Evolutionary conservation across 192 early-diverging fungal species (phyloP), one percentile per base, ranked within the genome.

Genomic region (Umbelopsis sp.): DNA sequence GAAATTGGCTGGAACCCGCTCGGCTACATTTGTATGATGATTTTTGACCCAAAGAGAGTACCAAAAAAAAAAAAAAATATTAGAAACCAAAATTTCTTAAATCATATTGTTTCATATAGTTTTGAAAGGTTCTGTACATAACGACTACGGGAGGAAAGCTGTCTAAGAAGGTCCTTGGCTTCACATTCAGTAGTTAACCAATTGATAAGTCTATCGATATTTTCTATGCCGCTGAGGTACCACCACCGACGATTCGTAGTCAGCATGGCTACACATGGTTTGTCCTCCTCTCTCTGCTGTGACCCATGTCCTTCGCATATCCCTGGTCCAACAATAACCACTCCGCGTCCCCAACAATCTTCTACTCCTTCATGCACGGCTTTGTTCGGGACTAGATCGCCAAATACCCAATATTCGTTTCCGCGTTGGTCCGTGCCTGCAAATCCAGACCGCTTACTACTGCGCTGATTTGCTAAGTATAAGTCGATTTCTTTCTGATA

Each of bases 201-300:
- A 15, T 61, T 22, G 25, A 35, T n/a, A 16, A 61, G 55, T 25
- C 7, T 61, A 61, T 61, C 55, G 55, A 61, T 61, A 61, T 61
- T 61, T 61, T 61, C 55, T n/a, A 61, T 61, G 55, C 55, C 55
- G 55, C 30, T 61, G 27, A 61, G 55, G 55, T 61, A 61, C 55
- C 55, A 61, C 55, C 55, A 61, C 33, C 55, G 27, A 61, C 33
- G 21, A 61, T 61, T 61, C 55, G 55, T 18, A 61, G 55, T 61
- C 55, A 61, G 55, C 55, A 35, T 61, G 55, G 55, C 55, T 61
- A 61, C 55, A 61, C 55, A 61, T 61, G 30, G 15, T 33, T 49
- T 49, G 48, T 49, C 48, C 48, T 49, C 48, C 48, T 49, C 48
- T 41, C 37, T 49, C 48, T 21, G 20, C 48, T 49, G 48, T 49